Base-by-base conservation (phyloP, 225 moss, liverwort and hornwort species). In the Thuidium tamariscinum region DNA sequence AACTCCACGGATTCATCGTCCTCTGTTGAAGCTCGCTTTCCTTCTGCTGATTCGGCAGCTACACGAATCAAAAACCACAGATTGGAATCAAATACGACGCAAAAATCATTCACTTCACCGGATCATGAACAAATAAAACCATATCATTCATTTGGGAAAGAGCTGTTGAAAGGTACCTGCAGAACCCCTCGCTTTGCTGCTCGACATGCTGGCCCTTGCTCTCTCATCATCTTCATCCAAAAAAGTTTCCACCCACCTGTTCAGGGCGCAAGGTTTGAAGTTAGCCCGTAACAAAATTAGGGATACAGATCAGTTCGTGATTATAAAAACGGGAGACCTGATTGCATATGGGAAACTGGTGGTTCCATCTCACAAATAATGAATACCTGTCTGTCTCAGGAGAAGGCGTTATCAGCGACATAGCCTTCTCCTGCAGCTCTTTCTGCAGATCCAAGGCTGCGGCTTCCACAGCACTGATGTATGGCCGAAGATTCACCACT, bases 391-490 rank as follows among this genome's bases (percentile, higher is more conserved):
- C 93, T 36, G 93, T 80, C 82, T 93, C 93, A 61, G 93, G 83
- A 83, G 90, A 88, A 70, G 82, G 85, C 55, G 79, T 85, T 37
- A 91, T 88, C 52, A 93, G 85, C 52, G 87, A 87, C 90, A 81
- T 88, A 82, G 91, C 93, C 67, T 93, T 91, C 71, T 90, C 90
- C 84, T 93, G 93, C 86, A 93, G 90, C 68, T 91, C 91, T 88
- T 77, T 93, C 87, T 93, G 93, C 87, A 93, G 77, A 90, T 93
- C 91, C 83, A 93, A 85, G 79, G 93, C 93, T 68, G 93, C 93
- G 83, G 85, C 83, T 87, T 93, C 91, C 54, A 93, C 91, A 72
- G 93, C 90, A 67, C 69, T 88, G 34, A 93, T 80, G 73, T 88
- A 90, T 39, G 93, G 93, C 48, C 87, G 88, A 80, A 93, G 91